Evolutionary conservation across 192 early-diverging fungal genomes (phyloP), one percentile per base, ranked within the genome.

Genomic region (Coemansia biformis): DNA sequence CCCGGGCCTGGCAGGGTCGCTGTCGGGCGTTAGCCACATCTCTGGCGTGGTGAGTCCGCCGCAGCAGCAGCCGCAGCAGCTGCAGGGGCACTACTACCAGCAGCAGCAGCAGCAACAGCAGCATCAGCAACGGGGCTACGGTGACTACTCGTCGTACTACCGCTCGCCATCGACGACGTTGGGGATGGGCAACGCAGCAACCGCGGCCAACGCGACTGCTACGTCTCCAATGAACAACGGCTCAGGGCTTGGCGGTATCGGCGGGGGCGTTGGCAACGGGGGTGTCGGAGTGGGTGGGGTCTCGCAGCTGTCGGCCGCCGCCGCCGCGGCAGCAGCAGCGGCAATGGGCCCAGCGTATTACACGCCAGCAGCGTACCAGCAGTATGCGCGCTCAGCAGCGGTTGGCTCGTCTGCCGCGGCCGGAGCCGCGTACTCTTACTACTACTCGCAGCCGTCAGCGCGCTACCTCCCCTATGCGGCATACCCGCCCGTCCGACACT

Each of bases 401-500:
- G 29, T 59, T 14, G 57, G 57, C 4, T 24, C 34, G 4, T 9
- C 33, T 4, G 39, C 33, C 6, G 36, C 26, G 18, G 38, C 28
- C 3, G 33, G 43, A 3, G 43, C 48, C 2, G 19, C 52, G 18
- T 53, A 59, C 32, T 45, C 70, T 29, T 74, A 74, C 52, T 74
- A 74, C 51, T 74, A 73, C 43, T 46, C 70, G 32, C 61, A 73
- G 23, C 29, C 57, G 13, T 54, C 63, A 15, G 47, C 57, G 10
- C 66, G 72, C 35, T 75, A 75, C 43, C 47, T 75, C 8, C 72
- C 72, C 0, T 75, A 75, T 21, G 61, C 48, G 12, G 56, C 72
- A 16, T 75, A 65, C 18, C 72, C 72, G 42, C 66, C 66, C 12
- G 63, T 75, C 19, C 48, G 72, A 16, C 72, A 75, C 32, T 75